Percentiles rank a stretch among this genome's conserved stretches.
Conservation (phyloP, 2,329 filamentous ascomycete genomes). For the Teratosphaeria gauchensis region DNA sequence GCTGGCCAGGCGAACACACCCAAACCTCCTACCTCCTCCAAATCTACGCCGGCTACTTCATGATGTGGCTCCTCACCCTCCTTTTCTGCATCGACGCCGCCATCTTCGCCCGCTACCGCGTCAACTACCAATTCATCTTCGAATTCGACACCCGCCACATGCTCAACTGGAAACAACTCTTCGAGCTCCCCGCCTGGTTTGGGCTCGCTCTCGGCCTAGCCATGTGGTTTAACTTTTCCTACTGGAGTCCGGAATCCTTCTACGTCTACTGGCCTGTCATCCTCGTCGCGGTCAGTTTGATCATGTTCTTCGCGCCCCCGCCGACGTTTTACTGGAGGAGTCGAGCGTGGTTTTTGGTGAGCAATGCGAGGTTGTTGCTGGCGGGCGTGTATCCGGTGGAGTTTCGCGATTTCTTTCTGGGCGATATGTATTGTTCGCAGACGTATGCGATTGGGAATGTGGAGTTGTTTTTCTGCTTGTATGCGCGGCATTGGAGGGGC, state of each 20-base stretch:
- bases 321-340: slow-evolving; percentile 66
- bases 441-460: slow-evolving; percentile 87
- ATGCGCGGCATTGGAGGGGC: slow-evolving; percentile 64
- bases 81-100: slow-evolving; percentile 81
- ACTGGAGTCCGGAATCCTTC: slow-evolving; percentile 32
- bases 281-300: slow-evolving; percentile 57
- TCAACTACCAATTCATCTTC: slow-evolving; percentile 86
- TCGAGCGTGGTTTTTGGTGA: slow-evolving; percentile 78
- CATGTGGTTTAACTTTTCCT: slow-evolving; percentile 84
- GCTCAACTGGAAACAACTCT: slow-evolving; percentile 80
- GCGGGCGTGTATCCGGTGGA: slow-evolving; percentile 88
- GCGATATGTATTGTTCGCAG: slow-evolving; percentile 59
- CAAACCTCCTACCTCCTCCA: slow-evolving; percentile 34
- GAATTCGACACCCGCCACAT: slow-evolving; percentile 78
- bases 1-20: slow-evolving; percentile 10
- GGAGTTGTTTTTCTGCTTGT: slow-evolving; percentile 89
- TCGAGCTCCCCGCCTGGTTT: slow-evolving; percentile 80
- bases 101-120: slow-evolving; percentile 71
- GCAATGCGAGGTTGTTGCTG: slow-evolving; percentile 80
- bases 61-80: slow-evolving; percentile 68
- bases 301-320: slow-evolving; percentile 63
- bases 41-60: slow-evolving; percentile 87
- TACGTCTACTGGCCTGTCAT: slow-evolving; percentile 72
- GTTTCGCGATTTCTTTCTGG: slow-evolving; percentile 94
- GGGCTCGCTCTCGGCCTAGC: slow-evolving; percentile 65